phyloP scores from a whole-genome alignment of 164 flowering plant species.

The Santalum album region DNA sequence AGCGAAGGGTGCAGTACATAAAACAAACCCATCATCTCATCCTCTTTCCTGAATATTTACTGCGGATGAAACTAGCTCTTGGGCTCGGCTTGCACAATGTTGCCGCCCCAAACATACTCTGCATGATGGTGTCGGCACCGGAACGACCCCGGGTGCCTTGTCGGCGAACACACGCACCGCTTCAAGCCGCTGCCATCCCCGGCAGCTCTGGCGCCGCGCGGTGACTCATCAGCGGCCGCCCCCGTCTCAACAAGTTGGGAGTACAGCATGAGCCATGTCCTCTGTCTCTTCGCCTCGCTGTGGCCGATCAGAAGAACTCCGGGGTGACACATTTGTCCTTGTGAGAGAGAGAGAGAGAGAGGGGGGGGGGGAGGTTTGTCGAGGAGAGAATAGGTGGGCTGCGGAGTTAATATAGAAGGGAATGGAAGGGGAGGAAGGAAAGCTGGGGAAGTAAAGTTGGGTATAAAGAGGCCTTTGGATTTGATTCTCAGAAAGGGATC shows the following conservation, averaged over 20 bases:
- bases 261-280: slow-evolving; percentile 9
- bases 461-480: slow-evolving; percentile 8
- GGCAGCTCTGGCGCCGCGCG: too few relatives aligned
- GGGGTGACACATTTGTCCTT: slow-evolving; percentile 7
- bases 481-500: slow-evolving; percentile 6
- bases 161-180: slow-evolving; percentile 54
- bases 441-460: slow-evolving; percentile 7
- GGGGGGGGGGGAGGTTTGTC: background rate
- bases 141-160: slow-evolving; percentile 56
- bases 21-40: background rate
- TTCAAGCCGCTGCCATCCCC: slow-evolving; percentile 8
- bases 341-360: background rate
- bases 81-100: background rate
- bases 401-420: background rate
- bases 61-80: background rate
- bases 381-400: slow-evolving; percentile 3
- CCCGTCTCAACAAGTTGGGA: background rate
- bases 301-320: slow-evolving; percentile 3
- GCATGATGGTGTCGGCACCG: slow-evolving; percentile 41
- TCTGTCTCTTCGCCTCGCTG: background rate
- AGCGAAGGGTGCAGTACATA: background rate
- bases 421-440: background rate
- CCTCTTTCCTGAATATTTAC: background rate
- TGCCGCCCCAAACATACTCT: slow-evolving; percentile 29
- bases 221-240: background rate